A percentile compares a stretch with the other conserved stretches of the same genome.
Conservation (phyloP, 805 yeast species). For the Wickerhamiella occidentalis region DNA sequence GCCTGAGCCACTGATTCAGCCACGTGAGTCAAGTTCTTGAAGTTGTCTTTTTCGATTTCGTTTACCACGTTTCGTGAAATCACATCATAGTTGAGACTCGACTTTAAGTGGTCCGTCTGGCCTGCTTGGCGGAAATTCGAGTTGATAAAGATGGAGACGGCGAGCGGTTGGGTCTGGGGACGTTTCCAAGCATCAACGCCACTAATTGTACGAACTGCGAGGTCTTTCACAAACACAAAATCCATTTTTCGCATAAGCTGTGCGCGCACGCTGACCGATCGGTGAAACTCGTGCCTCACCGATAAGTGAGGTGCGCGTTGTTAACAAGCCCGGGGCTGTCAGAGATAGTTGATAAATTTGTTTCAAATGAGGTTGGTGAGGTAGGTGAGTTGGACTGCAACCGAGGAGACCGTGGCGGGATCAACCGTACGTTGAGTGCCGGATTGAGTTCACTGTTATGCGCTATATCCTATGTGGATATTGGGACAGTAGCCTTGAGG, state of each 20-base stretch:
- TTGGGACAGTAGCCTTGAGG: no score
- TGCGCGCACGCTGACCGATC: background rate
- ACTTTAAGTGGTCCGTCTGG: conserved; percentile 63
- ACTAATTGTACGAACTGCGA: conserved; percentile 49
- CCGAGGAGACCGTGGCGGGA: no score
- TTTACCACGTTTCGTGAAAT: conserved; percentile 53
- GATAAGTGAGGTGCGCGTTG: no score
- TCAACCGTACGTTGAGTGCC: no score
- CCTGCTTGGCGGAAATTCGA: conserved; percentile 69
- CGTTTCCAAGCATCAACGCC: conserved; percentile 71
- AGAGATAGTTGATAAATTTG: no score
- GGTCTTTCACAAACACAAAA: conserved; percentile 40
- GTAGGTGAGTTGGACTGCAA: no score
- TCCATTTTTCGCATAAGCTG: conserved; percentile 22
- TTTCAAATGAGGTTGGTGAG: no score
- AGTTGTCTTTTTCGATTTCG: conserved; percentile 35
- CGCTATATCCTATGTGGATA: no score
- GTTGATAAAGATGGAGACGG: conserved; percentile 43
- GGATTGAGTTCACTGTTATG: no score
- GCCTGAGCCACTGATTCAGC: conserved; percentile 38
- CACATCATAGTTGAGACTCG: conserved; percentile 81
- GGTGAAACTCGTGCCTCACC: no score
- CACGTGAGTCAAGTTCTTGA: conserved; percentile 30
- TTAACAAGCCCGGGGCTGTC: no score
- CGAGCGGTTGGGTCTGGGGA: conserved; percentile 51